These are phyloP conservation scores for Clathrospora elynae DNA, from an alignment of 2,329 filamentous ascomycete species.

Conservation along the genomic window DNA sequence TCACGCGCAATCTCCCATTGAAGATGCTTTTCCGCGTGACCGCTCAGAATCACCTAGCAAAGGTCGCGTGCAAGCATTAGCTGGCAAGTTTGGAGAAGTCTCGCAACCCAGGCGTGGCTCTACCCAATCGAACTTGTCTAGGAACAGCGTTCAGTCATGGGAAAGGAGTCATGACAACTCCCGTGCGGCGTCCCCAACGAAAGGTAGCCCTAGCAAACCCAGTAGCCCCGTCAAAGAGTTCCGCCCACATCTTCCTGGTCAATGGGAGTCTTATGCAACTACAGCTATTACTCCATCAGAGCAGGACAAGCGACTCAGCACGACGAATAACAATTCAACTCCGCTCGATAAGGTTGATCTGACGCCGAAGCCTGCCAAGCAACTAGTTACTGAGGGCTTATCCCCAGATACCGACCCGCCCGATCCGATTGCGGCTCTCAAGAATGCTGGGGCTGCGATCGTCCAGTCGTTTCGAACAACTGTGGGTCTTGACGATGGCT, in stretches of 20 bases:
- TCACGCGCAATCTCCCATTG: conserved; percentile 33
- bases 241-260: conserved; percentile 58
- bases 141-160: conserved; percentile 49
- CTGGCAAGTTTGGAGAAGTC: conserved; percentile 56
- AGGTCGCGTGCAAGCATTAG: conserved; percentile 57
- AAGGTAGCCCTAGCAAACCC: conserved; percentile 37
- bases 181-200: conserved; percentile 40
- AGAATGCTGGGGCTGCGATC: conserved; percentile 55
- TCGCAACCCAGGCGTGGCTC: conserved; percentile 55
- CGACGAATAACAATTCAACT: conserved; percentile 11
- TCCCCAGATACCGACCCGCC: conserved; percentile 17
- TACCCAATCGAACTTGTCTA: conserved; percentile 51
- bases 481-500: conserved; percentile 38
- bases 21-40: conserved; percentile 37
- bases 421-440: conserved; percentile 52
- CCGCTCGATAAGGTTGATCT: conserved; percentile 40
- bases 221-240: conserved; percentile 51
- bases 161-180: conserved; percentile 48
- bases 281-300: conserved; percentile 45
- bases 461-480: conserved; percentile 53
- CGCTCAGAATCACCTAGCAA: conserved; percentile 55
- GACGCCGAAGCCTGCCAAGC: conserved; percentile 47
- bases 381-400: conserved; percentile 29
- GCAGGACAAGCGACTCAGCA: conserved; percentile 28
- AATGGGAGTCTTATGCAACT: conserved; percentile 58